Percentiles rank a stretch among this genome's conserved stretches.
Conservation (phyloP, 2,329 filamentous ascomycete species). For the Malbranchea zuffiana region DNA sequence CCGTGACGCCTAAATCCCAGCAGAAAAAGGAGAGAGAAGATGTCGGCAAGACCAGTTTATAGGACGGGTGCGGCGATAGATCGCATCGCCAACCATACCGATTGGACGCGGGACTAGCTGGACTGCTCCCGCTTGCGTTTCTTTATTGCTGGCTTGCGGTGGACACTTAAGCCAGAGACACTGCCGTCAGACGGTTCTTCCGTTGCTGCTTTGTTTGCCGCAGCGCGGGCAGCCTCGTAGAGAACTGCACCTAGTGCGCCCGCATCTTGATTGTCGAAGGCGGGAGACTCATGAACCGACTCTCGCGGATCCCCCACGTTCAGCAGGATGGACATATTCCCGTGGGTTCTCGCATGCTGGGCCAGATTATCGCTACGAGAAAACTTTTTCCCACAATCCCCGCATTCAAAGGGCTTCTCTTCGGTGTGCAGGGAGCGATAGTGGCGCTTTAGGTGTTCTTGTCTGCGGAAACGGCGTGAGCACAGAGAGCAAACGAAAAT, state of each 20-base stretch:
- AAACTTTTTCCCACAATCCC: conserved; percentile 98
- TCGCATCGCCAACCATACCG: too few relatives aligned
- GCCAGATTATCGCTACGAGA: conserved; percentile 94
- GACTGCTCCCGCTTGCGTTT: conserved; percentile 59
- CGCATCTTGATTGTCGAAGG: conserved; percentile 47
- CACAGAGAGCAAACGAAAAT: conserved; percentile 95
- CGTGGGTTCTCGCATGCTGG: conserved; percentile 90
- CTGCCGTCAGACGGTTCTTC: conserved; percentile 34
- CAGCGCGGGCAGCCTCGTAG: conserved; percentile 67
- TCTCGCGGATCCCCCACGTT: conserved; percentile 68
- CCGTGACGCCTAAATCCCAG: too few relatives aligned
- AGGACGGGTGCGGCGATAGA: too few relatives aligned
- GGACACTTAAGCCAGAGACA: conserved; percentile 19
- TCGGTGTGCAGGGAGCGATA: conserved; percentile 96
- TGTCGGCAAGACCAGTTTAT: too few relatives aligned
- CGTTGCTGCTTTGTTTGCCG: conserved; percentile 49
- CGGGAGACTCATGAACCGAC: conserved; percentile 25
- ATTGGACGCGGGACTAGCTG: conserved; percentile 5
- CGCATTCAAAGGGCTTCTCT: conserved; percentile 97
- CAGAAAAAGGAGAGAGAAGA: too few relatives aligned
- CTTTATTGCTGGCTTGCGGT: conserved; percentile 50
- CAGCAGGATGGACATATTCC: conserved; percentile 81
- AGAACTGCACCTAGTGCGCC: conserved; percentile 62
- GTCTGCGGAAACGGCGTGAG: conserved; percentile 91
- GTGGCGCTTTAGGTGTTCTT: conserved; percentile 97